Conservation (phyloP, 2,329 filamentous ascomycete species). For the Phymatotrichopsis omnivora region DNA sequence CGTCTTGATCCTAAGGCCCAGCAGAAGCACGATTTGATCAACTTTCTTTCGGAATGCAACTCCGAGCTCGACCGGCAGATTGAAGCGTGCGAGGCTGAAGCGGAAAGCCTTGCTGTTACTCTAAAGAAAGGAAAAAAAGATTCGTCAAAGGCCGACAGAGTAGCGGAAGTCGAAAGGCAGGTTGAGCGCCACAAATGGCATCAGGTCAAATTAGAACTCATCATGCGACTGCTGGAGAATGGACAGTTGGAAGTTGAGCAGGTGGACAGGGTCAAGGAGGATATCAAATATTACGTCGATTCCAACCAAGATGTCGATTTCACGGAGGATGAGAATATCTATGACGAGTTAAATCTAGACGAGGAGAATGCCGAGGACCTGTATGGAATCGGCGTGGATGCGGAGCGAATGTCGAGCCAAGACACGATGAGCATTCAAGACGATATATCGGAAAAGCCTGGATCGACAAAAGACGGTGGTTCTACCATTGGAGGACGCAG, state of each 20-base stretch:
- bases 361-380: constrained; percentile 67
- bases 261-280: constrained; percentile 80
- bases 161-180: constrained; percentile 71
- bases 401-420: constrained; percentile 86
- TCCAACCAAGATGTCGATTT: constrained; percentile 83
- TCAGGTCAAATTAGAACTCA: constrained; percentile 79
- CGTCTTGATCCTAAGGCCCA: constrained; percentile 97
- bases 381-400: constrained; percentile 69
- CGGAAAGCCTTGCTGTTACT: constrained; percentile 72
- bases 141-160: constrained; percentile 68
- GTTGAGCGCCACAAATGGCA: constrained; percentile 97
- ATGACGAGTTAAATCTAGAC: constrained; percentile 85
- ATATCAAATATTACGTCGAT: constrained; percentile 89
- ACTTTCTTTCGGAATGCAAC: constrained; percentile 78
- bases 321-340: constrained; percentile 87
- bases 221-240: constrained; percentile 84
- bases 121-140: constrained; percentile 95
- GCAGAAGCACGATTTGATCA: constrained; percentile 77
- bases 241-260: constrained; percentile 79
- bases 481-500: constrained; percentile 45
- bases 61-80: constrained; percentile 91
- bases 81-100: constrained; percentile 82
- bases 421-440: constrained; percentile 89
- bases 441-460: constrained; percentile 53
- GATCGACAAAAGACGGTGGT: constrained; percentile 35